phyloP scores from a whole-genome alignment of 768 basidiomycete genomes.

The Clavulina sp. region DNA sequence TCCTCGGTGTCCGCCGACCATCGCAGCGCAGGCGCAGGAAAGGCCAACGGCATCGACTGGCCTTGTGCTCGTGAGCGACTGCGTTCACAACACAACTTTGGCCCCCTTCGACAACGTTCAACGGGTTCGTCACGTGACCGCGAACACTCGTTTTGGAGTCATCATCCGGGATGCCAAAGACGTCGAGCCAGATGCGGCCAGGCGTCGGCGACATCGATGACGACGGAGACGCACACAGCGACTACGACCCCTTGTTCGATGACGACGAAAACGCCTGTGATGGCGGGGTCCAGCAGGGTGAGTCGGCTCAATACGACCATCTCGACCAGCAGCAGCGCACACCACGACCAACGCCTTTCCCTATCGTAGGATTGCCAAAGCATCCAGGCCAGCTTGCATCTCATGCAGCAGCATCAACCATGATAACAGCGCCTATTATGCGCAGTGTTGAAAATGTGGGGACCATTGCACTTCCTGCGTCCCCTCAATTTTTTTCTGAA shows the following conservation, averaged over 20 bases:
- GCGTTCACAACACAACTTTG: background rate
- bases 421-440: too few species aligned
- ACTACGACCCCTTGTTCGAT: constrained; percentile 1
- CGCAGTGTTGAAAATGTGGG: constrained; percentile 4
- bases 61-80: too few species aligned
- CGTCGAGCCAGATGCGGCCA: too few species aligned
- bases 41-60: background rate
- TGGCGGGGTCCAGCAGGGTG: background rate
- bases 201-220: too few species aligned
- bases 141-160: background rate
- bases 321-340: too few species aligned
- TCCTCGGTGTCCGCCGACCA: background rate
- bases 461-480: constrained; percentile 3
- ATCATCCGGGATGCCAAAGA: background rate
- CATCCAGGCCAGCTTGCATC: too few species aligned
- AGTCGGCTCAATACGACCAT: too few species aligned
- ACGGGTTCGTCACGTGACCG: too few species aligned
- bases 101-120: background rate
- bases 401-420: too few species aligned
- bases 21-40: background rate
- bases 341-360: too few species aligned
- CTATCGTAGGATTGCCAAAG: too few species aligned
- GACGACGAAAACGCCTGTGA: background rate
- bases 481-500: background rate
- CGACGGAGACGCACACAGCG: background rate